These are phyloP conservation scores for Sordariomycetes sp. DNA, from an alignment of 2,329 filamentous ascomycete genomes.

Conservation along the genomic window DNA sequence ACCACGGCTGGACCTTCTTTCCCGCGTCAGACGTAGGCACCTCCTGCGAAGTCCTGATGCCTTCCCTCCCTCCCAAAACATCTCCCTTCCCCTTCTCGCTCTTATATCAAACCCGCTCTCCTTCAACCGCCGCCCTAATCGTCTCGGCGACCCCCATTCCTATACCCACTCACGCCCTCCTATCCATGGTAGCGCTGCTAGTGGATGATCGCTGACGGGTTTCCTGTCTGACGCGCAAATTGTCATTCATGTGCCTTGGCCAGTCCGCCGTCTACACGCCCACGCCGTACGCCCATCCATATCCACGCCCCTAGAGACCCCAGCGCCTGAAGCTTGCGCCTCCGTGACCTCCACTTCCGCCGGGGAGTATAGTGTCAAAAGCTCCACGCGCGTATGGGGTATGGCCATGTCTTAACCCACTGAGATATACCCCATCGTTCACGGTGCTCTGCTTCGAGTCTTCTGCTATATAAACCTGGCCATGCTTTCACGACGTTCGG, in stretches of 20 bases:
- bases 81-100: neutral
- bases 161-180: neutral
- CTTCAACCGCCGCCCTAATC: neutral
- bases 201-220: slow-evolving; percentile 2
- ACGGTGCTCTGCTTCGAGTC: neutral
- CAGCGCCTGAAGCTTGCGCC: neutral
- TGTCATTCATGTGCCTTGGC: neutral
- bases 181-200: neutral
- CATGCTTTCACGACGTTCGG: slow-evolving; percentile 1
- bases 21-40: neutral
- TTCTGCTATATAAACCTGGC: slow-evolving; percentile 3
- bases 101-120: neutral
- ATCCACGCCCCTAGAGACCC: slow-evolving; percentile 2
- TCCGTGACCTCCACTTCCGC: neutral
- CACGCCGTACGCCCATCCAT: slow-evolving; percentile 1
- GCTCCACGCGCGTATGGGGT: neutral
- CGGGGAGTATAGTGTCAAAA: neutral
- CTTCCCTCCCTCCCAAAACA: neutral
- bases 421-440: neutral
- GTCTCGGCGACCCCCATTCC: neutral
- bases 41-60: neutral
- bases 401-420: neutral
- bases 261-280: slow-evolving; percentile 1
- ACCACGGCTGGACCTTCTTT: neutral
- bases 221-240: slow-evolving; percentile 3